These are phyloP conservation scores for Asterophora lycoperdoides DNA, from an alignment of 768 basidiomycete species.

Conservation along the genomic window DNA sequence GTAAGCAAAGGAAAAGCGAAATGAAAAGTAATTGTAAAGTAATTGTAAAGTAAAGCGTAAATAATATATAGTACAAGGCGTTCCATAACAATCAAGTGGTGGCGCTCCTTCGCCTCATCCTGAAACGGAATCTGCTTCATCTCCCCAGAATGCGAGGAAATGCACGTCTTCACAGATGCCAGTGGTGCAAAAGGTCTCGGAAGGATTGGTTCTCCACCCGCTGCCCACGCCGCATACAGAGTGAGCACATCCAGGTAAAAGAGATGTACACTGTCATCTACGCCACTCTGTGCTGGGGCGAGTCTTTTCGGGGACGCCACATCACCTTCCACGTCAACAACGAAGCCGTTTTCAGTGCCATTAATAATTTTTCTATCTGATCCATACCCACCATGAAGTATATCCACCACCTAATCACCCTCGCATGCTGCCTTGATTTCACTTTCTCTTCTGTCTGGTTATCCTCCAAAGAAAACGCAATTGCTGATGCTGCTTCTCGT, in stretches of 20 bases:
- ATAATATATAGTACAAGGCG: no score
- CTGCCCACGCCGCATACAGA: background rate
- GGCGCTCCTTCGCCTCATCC: constrained; percentile 9
- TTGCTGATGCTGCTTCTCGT: constrained; percentile 22
- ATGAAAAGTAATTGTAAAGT: no score
- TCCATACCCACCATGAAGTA: background rate
- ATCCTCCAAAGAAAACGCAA: background rate
- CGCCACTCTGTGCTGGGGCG: constrained; percentile 2
- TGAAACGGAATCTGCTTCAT: constrained; percentile 29
- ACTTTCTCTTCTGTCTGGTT: constrained; percentile 5
- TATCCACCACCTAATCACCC: background rate
- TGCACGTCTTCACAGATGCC: constrained; percentile 28
- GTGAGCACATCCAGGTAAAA: background rate
- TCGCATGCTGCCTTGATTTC: background rate
- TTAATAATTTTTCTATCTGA: constrained; percentile 9
- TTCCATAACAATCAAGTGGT: no score
- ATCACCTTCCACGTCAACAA: background rate
- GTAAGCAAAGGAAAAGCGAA: no score
- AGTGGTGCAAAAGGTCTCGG: constrained; percentile 30
- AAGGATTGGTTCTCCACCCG: background rate
- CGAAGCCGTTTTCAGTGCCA: constrained; percentile 10
- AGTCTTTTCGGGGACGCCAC: background rate
- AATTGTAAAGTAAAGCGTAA: no score
- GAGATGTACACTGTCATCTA: no score
- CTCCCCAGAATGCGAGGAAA: constrained; percentile 1